A percentile compares a stretch with the other conserved stretches of the same genome.
Conservation (phyloP, 2,329 filamentous ascomycete species). For the Zasmidium angulare region DNA sequence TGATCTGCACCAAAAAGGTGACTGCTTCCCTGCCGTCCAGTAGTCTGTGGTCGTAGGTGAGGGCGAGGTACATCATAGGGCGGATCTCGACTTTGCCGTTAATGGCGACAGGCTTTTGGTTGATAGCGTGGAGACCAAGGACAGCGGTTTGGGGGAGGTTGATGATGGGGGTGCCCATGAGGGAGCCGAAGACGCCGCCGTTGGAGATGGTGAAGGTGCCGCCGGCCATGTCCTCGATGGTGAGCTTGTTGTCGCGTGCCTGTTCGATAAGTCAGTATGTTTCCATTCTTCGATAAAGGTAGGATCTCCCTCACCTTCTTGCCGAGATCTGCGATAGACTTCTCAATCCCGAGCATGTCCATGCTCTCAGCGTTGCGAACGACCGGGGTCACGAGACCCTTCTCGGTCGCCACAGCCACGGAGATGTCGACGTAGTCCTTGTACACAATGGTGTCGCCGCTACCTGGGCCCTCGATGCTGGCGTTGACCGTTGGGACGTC, state of each 20-base stretch:
- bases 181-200: constrained; percentile 90
- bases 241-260: constrained; percentile 94
- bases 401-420: constrained; percentile 94
- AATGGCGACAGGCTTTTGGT: constrained; percentile 81
- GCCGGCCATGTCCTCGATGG: constrained; percentile 98
- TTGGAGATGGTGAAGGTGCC: constrained; percentile 98
- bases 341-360: constrained; percentile 87
- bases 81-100: constrained; percentile 94
- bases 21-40: constrained; percentile 94
- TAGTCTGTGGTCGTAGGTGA: constrained; percentile 96
- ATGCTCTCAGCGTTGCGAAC: constrained; percentile 89
- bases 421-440: constrained; percentile 97
- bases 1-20: constrained; percentile 93
- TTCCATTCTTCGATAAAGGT: constrained; percentile 5
- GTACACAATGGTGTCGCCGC: constrained; percentile 97
- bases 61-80: constrained; percentile 98
- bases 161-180: constrained; percentile 98
- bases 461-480: constrained; percentile 91
- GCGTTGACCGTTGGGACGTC: constrained; percentile 95
- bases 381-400: constrained; percentile 94
- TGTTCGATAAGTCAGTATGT: constrained; percentile 37
- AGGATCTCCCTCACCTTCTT: constrained; percentile 70
- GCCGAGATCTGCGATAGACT: constrained; percentile 86
- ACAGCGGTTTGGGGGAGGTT: constrained; percentile 92
- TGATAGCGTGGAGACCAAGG: constrained; percentile 91